These are phyloP conservation scores for Papiliotrema fonsecae DNA, from an alignment of 1,284 basidiomycete genomes.

Conservation along the genomic window DNA sequence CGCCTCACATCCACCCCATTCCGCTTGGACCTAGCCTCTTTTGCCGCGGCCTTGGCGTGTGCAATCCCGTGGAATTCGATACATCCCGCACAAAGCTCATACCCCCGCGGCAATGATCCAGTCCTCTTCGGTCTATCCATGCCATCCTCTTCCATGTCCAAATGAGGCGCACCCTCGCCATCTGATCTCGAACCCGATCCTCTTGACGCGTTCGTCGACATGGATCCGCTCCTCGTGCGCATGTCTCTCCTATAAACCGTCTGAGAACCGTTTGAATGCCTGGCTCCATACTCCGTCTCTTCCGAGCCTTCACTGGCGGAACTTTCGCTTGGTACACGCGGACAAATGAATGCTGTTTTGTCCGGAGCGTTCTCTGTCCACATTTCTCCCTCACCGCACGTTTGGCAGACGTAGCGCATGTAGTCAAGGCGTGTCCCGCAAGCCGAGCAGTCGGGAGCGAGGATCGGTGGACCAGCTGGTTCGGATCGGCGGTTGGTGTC, in stretches of 20 bases:
- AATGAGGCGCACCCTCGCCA: background rate
- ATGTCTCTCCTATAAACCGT: slow-evolving; percentile 19
- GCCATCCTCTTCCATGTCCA: background rate
- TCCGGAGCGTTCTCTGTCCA: slow-evolving; percentile 35
- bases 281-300: slow-evolving; percentile 17
- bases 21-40: slow-evolving; percentile 12
- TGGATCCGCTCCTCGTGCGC: slow-evolving; percentile 11
- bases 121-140: background rate
- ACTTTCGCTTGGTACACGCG: slow-evolving; percentile 8
- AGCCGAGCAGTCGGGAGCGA: slow-evolving; percentile 72
- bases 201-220: slow-evolving; percentile 6
- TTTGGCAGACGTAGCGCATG: slow-evolving; percentile 78
- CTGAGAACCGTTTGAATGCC: slow-evolving; percentile 10
- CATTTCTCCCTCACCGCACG: slow-evolving; percentile 64
- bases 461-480: slow-evolving; percentile 54
- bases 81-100: slow-evolving; percentile 75
- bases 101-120: slow-evolving; percentile 53
- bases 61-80: slow-evolving; percentile 68
- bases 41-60: slow-evolving; percentile 55
- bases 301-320: slow-evolving; percentile 19
- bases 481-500: slow-evolving; percentile 51
- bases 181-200: background rate
- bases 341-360: slow-evolving; percentile 22
- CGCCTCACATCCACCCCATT: slow-evolving; percentile 53
- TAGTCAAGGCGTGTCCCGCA: slow-evolving; percentile 68